Evolutionary conservation across 2,329 filamentous ascomycete genomes (phyloP).

Genomic region (Exutisphaerella laricina): DNA sequence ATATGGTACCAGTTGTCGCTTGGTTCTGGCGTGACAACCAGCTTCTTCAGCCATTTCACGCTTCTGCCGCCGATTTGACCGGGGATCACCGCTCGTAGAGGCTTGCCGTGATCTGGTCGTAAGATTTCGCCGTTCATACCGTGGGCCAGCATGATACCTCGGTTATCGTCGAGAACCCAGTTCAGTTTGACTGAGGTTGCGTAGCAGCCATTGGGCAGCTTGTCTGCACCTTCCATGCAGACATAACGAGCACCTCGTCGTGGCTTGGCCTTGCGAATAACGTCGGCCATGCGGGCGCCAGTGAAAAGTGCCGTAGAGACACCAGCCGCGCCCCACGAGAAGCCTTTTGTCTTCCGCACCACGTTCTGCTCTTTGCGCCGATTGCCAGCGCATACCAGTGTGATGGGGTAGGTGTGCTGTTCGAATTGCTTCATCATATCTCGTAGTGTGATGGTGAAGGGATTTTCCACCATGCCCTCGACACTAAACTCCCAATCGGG

Average conservation of each 20-base stretch:
- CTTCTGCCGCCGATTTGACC: slow-evolving; percentile 88
- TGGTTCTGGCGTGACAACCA: slow-evolving; percentile 70
- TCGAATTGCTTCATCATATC: slow-evolving; percentile 70
- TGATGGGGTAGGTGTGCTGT: slow-evolving; percentile 79
- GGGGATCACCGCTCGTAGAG: slow-evolving; percentile 74
- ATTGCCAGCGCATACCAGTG: slow-evolving; percentile 87
- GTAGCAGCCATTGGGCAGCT: slow-evolving; percentile 79
- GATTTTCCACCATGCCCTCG: slow-evolving; percentile 78
- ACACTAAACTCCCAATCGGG: slow-evolving; percentile 76
- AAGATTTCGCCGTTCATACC: slow-evolving; percentile 84
- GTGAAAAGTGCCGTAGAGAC: slow-evolving; percentile 85
- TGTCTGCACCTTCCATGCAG: slow-evolving; percentile 87
- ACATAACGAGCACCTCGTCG: slow-evolving; percentile 69
- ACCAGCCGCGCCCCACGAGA: slow-evolving; percentile 87
- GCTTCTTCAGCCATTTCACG: slow-evolving; percentile 84
- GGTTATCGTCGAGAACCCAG: slow-evolving; percentile 78
- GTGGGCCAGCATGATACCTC: slow-evolving; percentile 80
- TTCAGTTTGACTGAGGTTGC: slow-evolving; percentile 83
- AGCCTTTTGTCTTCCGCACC: slow-evolving; percentile 84
- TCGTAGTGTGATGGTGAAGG: slow-evolving; percentile 64
- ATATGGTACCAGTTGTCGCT: slow-evolving; percentile 96
- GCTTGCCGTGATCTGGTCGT: slow-evolving; percentile 78
- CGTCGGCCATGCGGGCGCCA: slow-evolving; percentile 67
- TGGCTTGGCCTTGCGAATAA: slow-evolving; percentile 64
- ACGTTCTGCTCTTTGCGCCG: slow-evolving; percentile 88